These are phyloP conservation scores for Conticribra guillardii DNA, from an alignment of 108 stramenopile species.

Conservation along the genomic window DNA sequence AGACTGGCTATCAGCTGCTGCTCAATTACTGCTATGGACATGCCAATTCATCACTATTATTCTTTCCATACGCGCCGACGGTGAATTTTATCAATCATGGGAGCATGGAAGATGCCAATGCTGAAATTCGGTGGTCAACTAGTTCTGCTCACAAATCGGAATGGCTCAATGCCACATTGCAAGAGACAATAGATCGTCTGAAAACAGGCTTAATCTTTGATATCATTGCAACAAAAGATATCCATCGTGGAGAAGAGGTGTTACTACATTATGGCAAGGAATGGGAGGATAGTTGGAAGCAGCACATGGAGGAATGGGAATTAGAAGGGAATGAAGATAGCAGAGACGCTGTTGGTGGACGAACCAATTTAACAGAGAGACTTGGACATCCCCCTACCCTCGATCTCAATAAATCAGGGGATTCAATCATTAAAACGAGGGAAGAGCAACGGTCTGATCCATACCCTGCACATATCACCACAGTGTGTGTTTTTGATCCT, in stretches of 20 bases:
- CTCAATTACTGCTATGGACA: conserved; percentile 74
- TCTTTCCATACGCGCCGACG: conserved; percentile 54
- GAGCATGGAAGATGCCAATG: conserved; percentile 43
- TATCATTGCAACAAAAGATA: conserved; percentile 56
- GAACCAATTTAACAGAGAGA: conserved; percentile 16
- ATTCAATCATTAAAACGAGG: conserved; percentile 50
- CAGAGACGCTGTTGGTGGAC: background rate
- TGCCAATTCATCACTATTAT: conserved; percentile 55
- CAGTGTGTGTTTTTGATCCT: conserved; percentile 56
- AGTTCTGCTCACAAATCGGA: conserved; percentile 20
- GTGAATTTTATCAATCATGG: conserved; percentile 59
- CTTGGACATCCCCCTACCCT: conserved; percentile 3
- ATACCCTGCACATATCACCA: conserved; percentile 61
- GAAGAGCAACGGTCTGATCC: conserved; percentile 64
- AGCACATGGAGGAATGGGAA: conserved; percentile 52
- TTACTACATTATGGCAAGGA: conserved; percentile 70
- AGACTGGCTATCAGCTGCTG: conserved; percentile 48
- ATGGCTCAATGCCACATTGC: conserved; percentile 23
- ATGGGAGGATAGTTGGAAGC: conserved; percentile 71
- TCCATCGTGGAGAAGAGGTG: conserved; percentile 67
- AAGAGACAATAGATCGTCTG: conserved; percentile 4
- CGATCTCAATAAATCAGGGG: conserved; percentile 14
- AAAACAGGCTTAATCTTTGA: conserved; percentile 54
- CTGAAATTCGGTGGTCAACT: conserved; percentile 48
- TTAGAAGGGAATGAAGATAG: background rate